phyloP scores from a whole-genome alignment of 1,284 basidiomycete genomes.

The Erythrobasidium hasegawianum region DNA sequence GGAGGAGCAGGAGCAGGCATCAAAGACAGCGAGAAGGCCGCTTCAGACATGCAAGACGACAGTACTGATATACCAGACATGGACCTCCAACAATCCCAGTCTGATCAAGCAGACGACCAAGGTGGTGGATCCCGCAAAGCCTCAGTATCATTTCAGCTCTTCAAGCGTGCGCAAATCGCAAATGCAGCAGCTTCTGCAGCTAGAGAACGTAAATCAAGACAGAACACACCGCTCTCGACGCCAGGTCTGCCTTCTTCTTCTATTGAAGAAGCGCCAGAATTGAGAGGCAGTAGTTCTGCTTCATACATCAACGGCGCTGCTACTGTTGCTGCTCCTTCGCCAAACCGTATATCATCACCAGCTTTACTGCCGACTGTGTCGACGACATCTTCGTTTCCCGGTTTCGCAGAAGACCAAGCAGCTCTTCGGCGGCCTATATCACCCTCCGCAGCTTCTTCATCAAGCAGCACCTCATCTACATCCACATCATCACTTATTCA shows the following conservation, averaged over 20 bases:
- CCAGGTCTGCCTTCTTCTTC: background rate
- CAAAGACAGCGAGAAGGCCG: background rate
- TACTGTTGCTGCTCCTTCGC: background rate
- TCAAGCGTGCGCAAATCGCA: conserved; percentile 40
- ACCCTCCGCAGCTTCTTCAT: background rate
- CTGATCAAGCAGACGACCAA: conserved; percentile 4
- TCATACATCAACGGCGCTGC: background rate
- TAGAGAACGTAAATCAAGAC: conserved; percentile 8
- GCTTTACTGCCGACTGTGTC: no score
- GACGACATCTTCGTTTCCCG: no score
- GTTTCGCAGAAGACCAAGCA: no score
- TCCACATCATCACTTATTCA: no score
- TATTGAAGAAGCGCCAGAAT: background rate
- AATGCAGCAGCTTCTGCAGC: conserved; percentile 21
- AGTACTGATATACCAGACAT: background rate
- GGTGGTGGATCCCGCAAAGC: conserved; percentile 38
- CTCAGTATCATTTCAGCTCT: conserved; percentile 42
- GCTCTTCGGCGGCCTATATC: background rate
- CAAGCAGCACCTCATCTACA: background rate
- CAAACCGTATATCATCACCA: background rate
- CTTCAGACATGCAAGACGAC: background rate
- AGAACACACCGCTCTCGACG: no score
- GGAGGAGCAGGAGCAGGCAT: background rate
- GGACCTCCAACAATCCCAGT: no score
- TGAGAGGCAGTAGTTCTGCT: background rate